Base-by-base conservation (phyloP, 1,139 yeast species). In the Blastobotrys capitulatus region DNA sequence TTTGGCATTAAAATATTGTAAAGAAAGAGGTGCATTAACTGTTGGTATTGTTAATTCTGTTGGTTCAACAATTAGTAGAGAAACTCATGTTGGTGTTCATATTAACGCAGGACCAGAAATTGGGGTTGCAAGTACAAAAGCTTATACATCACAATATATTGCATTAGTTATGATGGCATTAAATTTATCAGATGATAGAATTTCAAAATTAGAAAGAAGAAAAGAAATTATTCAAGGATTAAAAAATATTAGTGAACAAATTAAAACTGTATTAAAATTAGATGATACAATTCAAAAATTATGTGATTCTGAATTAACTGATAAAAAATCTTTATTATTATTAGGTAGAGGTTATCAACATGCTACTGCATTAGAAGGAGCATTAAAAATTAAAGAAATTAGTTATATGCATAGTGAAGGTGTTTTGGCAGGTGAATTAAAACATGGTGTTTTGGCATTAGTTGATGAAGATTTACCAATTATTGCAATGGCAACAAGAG, bases 361-460 rank as follows among this genome's bases (percentile, higher is more conserved):
- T 70, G 98, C 99, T 19, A 84, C 97, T 57, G 97, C 98, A 15
- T 78, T 94, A 62, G 99, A 94, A 72, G 98, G 98, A 64, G 98
- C 99, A 8, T 79, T 94, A 63, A 94, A 94, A 74, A 92, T 94
- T 67, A 94, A 94, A 73, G 99, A 94, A 72, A 94, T 94, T 57
- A 90, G 97, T 6, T 94, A 94, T 70, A 94, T 92, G 90, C 99
- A 94, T 69, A 88, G 97, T 26, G 99, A 94, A 74, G 99, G 98
- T 75, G 96, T 94, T 47, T 81, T 92, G 59, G 98, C 99, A 26
- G 99, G 98, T 68, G 99, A 94, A 72, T 81, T 94, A 71, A 94
- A 94, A 72, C 99, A 94, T 67, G 99, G 99, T 71, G 96, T 89
- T 37, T 79, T 94, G 64, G 99, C 99, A 2, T 78, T 94, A 57